These are phyloP conservation scores for Sarocladium brachiariae DNA, from an alignment of 2,329 filamentous ascomycete genomes.

Conservation along the genomic window DNA sequence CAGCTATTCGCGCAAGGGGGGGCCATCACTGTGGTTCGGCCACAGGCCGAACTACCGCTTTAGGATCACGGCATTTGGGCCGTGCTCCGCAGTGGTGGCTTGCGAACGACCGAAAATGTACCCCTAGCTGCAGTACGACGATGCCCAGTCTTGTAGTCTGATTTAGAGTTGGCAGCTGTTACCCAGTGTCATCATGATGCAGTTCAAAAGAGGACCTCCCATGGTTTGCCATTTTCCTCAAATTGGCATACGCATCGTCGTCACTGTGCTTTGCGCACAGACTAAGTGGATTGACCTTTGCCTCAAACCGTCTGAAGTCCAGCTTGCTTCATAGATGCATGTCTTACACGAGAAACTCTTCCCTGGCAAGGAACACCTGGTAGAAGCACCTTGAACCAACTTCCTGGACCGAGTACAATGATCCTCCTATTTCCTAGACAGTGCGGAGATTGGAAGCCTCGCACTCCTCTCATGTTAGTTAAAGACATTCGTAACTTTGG, in stretches of 20 bases:
- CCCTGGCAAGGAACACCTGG: neutral
- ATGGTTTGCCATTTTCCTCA: too few species aligned
- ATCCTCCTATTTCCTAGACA: neutral
- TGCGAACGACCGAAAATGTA: too few species aligned
- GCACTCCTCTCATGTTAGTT: neutral
- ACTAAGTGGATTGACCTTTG: neutral
- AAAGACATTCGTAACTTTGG: neutral
- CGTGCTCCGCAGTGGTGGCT: too few species aligned
- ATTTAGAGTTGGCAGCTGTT: neutral
- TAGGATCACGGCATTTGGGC: too few species aligned
- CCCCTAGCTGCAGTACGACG: too few species aligned
- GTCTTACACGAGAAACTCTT: neutral
- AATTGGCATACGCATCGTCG: too few species aligned
- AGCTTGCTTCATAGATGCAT: constrained; percentile 4
- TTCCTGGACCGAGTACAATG: constrained; percentile 1
- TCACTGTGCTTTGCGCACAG: too few species aligned
- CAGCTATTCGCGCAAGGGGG: neutral
- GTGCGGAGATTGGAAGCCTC: neutral
- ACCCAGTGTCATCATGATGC: neutral
- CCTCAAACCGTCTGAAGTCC: neutral
- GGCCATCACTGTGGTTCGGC: neutral
- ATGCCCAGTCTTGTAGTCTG: too few species aligned
- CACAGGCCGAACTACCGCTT: neutral
- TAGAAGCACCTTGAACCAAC: neutral
- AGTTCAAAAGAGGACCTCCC: too few species aligned